Conservation (phyloP, 768 basidiomycete genomes). For the Russula griseocarnosa region DNA sequence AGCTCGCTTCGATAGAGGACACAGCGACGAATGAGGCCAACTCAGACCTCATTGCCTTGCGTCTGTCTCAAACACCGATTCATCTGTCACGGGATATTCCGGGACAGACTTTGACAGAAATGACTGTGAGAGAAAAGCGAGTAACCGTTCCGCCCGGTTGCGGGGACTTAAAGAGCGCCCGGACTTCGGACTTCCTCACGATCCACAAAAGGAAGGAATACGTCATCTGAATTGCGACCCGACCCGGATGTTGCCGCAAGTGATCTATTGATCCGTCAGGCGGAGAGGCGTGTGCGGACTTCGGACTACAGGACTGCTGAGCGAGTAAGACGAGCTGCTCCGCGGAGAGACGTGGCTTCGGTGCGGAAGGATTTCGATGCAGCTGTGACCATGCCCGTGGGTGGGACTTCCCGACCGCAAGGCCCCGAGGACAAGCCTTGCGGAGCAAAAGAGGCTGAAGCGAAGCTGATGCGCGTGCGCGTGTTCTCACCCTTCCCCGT, state of each 20-base stretch:
- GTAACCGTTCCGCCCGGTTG: constrained; percentile 66
- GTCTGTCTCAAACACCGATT: constrained; percentile 43
- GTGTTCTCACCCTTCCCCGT: constrained; percentile 31
- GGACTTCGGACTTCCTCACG: constrained; percentile 75
- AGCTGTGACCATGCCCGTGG: constrained; percentile 31
- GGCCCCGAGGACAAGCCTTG: constrained; percentile 30
- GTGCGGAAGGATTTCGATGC: constrained; percentile 47
- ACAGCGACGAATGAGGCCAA: constrained; percentile 66
- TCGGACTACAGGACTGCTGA: constrained; percentile 50
- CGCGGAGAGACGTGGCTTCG: constrained; percentile 45
- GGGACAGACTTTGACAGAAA: constrained; percentile 40
- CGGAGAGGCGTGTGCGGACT: constrained; percentile 33
- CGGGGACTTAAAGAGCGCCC: constrained; percentile 48
- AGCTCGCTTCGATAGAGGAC: constrained; percentile 75
- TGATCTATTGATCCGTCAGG: no score
- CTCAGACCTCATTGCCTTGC: constrained; percentile 66
- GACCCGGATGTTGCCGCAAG: constrained; percentile 23
- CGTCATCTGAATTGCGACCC: constrained; percentile 55
- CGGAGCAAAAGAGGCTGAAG: constrained; percentile 58
- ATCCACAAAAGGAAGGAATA: constrained; percentile 82
- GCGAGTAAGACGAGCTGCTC: constrained; percentile 76
- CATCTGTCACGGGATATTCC: constrained; percentile 27
- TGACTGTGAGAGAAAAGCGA: constrained; percentile 69
- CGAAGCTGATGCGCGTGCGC: constrained; percentile 60
- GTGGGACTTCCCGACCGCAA: constrained; percentile 30